Conservation (phyloP, 371 early-diverging fungal species). For the Gilbertella persicaria region DNA sequence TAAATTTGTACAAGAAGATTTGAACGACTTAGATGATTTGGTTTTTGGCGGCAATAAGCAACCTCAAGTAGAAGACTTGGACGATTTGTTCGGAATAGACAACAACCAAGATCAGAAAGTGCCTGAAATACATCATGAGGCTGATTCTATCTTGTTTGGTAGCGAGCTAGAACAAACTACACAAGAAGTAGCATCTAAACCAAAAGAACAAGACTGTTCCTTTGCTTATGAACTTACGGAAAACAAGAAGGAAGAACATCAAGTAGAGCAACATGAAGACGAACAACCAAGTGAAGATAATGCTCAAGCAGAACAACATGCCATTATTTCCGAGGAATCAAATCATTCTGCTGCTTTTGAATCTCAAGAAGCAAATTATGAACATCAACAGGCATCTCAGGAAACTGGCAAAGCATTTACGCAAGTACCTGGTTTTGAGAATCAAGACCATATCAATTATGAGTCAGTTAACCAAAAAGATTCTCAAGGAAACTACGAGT, state of each 20-base stretch:
- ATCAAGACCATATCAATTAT: too few species aligned
- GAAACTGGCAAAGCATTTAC: not conserved
- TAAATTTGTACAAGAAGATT: conserved; percentile 5
- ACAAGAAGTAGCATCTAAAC: too few species aligned
- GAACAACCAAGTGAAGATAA: too few species aligned
- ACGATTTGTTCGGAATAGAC: too few species aligned
- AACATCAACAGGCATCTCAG: not conserved
- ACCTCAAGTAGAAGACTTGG: not conserved
- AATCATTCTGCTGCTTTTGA: not conserved
- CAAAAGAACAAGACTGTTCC: too few species aligned
- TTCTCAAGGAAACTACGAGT: not conserved
- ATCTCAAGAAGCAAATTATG: not conserved
- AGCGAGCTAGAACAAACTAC: not conserved
- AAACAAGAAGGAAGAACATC: too few species aligned
- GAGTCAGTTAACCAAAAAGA: not conserved
- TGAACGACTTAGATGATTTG: conserved; percentile 26
- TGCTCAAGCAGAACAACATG: not conserved
- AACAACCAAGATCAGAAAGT: not conserved
- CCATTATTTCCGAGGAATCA: not conserved
- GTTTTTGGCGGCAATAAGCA: conserved; percentile 10
- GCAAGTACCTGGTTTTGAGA: too few species aligned
- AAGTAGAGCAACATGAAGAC: too few species aligned
- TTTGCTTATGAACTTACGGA: too few species aligned
- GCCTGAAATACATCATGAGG: not conserved
- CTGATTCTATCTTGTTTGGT: not conserved